These are phyloP conservation scores for Candida mattraensis DNA, from an alignment of 805 yeast species.

Conservation along the genomic window DNA sequence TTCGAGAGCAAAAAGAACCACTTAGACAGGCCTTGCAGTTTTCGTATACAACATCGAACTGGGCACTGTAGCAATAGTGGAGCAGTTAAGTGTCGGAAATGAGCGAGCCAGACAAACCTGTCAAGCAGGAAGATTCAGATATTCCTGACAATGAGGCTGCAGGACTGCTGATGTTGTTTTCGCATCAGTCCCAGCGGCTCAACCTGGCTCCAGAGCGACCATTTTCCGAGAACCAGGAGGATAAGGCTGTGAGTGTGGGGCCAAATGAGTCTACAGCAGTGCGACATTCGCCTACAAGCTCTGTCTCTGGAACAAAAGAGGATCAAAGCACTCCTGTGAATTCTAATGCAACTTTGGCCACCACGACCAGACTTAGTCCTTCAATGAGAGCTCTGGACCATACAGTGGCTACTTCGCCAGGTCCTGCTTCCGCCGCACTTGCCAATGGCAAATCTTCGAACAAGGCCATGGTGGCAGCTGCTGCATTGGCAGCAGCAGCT, in stretches of 20 bases:
- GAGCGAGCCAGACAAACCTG: slow-evolving; percentile 12
- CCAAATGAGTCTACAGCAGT: slow-evolving; percentile 1
- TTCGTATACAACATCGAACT: too few relatives aligned
- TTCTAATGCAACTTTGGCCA: slow-evolving; percentile 10
- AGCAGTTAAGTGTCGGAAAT: too few relatives aligned
- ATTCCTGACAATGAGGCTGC: slow-evolving; percentile 39
- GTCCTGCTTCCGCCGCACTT: slow-evolving; percentile 39
- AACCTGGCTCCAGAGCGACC: slow-evolving; percentile 2
- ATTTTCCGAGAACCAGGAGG: too few relatives aligned
- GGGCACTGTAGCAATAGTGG: too few relatives aligned
- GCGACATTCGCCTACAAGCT: slow-evolving; percentile 1
- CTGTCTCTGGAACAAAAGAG: slow-evolving; percentile 4
- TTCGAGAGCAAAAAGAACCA: too few relatives aligned
- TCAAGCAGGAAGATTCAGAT: slow-evolving; percentile 12
- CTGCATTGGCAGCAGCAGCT: slow-evolving; percentile 81
- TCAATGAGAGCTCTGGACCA: slow-evolving; percentile 20
- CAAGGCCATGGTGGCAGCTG: slow-evolving; percentile 75
- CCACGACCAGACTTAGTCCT: slow-evolving; percentile 16
- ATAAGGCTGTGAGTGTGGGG: too few relatives aligned
- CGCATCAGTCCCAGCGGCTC: slow-evolving; percentile 29
- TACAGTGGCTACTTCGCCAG: slow-evolving; percentile 35
- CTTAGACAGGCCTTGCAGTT: too few relatives aligned
- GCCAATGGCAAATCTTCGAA: slow-evolving; percentile 33
- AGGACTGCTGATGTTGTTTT: slow-evolving; percentile 39
- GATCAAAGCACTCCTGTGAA: slow-evolving; percentile 14